A percentile compares a stretch with the other conserved stretches of the same genome.
Evolutionary conservation across 176 grass and related monocot genomes (phyloP).

Genomic region (Carex cristatella): DNA sequence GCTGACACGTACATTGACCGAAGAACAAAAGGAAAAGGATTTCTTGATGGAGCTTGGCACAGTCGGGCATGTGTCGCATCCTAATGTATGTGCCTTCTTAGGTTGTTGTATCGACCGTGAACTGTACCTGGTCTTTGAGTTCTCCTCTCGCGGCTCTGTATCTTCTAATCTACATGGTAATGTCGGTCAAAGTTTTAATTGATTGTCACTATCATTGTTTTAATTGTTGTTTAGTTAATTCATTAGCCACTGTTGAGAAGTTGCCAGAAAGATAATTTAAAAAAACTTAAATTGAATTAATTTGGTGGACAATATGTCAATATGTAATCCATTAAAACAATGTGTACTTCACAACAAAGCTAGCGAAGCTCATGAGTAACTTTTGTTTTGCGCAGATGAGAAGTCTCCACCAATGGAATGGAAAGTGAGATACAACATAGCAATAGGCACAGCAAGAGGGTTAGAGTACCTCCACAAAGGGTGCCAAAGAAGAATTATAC

Average conservation of each 20-base stretch:
- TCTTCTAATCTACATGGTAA: constrained; percentile 69
- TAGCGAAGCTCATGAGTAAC: not conserved
- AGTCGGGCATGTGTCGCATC: constrained; percentile 65
- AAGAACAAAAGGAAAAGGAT: constrained; percentile 79
- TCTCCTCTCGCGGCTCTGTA: constrained; percentile 76
- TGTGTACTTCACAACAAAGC: not conserved
- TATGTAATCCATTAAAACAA: not conserved
- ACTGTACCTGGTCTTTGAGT: constrained; percentile 73
- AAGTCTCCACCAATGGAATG: constrained; percentile 47
- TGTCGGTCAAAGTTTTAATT: not conserved
- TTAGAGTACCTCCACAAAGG: constrained; percentile 89
- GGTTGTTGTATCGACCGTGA: constrained; percentile 85
- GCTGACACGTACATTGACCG: constrained; percentile 41
- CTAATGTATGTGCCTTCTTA: constrained; percentile 67
- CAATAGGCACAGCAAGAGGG: constrained; percentile 69
- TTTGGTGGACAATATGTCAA: not conserved
- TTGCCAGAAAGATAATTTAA: not conserved
- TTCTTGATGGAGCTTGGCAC: constrained; percentile 84
- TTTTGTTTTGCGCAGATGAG: constrained; percentile 28
- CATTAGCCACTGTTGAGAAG: not conserved
- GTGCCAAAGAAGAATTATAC: constrained; percentile 78
- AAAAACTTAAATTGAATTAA: not conserved
- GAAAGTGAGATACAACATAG: constrained; percentile 52
- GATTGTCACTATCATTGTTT: not conserved
- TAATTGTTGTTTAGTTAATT: not conserved